Evolutionary conservation across 2,329 filamentous ascomycete species (phyloP).

Genomic region (Mariannaea sp.): DNA sequence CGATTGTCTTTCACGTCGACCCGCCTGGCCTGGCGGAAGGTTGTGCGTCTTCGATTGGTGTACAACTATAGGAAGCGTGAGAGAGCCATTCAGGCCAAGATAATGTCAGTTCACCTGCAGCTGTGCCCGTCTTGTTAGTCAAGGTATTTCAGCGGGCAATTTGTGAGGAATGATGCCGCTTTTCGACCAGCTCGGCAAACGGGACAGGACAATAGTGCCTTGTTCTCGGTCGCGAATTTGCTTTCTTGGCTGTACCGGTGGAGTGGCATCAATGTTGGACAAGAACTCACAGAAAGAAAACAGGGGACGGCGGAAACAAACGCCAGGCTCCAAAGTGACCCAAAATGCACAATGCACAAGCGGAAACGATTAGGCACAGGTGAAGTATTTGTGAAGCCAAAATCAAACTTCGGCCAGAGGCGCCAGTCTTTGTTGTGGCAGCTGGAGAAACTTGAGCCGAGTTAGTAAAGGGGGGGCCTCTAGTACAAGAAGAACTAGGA

Average conservation of each 20-base stretch:
- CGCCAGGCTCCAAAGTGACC: conserved; percentile 35
- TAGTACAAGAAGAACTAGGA: conserved; percentile 24
- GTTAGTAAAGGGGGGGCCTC: conserved; percentile 24
- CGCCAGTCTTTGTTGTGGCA: not conserved
- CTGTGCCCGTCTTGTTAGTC: conserved; percentile 24
- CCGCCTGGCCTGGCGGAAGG: not conserved
- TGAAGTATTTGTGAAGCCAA: conserved; percentile 21
- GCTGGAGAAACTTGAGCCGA: conserved; percentile 9
- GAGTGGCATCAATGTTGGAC: conserved; percentile 25
- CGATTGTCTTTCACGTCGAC: conserved; percentile 8
- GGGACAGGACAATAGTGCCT: conserved; percentile 11
- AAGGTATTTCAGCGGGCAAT: conserved; percentile 4
- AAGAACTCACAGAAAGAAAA: conserved; percentile 32
- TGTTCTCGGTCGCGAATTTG: not conserved
- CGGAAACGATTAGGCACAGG: conserved; percentile 27
- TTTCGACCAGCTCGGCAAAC: not conserved
- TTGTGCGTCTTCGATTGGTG: conserved; percentile 26
- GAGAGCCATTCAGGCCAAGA: conserved; percentile 39
- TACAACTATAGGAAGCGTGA: conserved; percentile 36
- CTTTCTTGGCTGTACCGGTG: conserved; percentile 8
- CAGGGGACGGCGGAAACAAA: conserved; percentile 35
- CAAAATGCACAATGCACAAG: conserved; percentile 29
- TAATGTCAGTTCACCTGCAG: conserved; percentile 27
- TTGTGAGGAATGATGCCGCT: not conserved
- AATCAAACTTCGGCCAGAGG: conserved; percentile 14